A percentile compares a stretch with the other conserved stretches of the same genome.
These are phyloP conservation scores for Vaccinium macrocarpon DNA, from an alignment of 148 eudicot species.

Conservation along the genomic window DNA sequence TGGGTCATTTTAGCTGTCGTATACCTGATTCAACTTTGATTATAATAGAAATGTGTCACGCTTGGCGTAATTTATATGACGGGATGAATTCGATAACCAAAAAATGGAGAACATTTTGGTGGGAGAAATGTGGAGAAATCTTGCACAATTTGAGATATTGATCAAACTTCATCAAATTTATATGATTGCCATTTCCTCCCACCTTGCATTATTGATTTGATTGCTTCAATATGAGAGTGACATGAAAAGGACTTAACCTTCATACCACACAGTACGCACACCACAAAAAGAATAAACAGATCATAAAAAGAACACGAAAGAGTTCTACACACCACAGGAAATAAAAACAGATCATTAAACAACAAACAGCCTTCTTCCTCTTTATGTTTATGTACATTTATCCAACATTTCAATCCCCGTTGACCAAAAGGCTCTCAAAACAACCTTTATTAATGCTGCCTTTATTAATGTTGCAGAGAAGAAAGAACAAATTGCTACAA, in stretches of 20 bases:
- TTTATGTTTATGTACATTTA: neutral
- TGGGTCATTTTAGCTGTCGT: too few relatives aligned
- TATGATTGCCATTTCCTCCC: neutral
- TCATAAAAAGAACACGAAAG: neutral
- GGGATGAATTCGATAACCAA: too few relatives aligned
- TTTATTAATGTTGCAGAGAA: neutral
- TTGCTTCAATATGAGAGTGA: neutral
- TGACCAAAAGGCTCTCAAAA: neutral
- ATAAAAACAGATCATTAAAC: neutral
- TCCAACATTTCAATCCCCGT: neutral
- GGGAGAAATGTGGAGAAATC: too few relatives aligned
- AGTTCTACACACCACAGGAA: neutral
- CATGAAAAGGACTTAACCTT: slow-evolving; percentile 23
- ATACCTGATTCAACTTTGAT: too few relatives aligned
- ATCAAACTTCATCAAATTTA: neutral
- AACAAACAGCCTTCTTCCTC: neutral
- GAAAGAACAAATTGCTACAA: neutral
- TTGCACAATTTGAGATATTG: too few relatives aligned
- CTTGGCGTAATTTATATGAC: too few relatives aligned
- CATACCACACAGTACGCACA: neutral
- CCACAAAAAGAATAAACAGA: neutral
- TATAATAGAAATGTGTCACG: too few relatives aligned
- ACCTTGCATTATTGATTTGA: neutral
- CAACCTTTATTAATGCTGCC: neutral
- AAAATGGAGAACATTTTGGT: too few relatives aligned